These are phyloP conservation scores for Botryosphaeria dothidea DNA, from an alignment of 2,329 filamentous ascomycete genomes.

Conservation along the genomic window DNA sequence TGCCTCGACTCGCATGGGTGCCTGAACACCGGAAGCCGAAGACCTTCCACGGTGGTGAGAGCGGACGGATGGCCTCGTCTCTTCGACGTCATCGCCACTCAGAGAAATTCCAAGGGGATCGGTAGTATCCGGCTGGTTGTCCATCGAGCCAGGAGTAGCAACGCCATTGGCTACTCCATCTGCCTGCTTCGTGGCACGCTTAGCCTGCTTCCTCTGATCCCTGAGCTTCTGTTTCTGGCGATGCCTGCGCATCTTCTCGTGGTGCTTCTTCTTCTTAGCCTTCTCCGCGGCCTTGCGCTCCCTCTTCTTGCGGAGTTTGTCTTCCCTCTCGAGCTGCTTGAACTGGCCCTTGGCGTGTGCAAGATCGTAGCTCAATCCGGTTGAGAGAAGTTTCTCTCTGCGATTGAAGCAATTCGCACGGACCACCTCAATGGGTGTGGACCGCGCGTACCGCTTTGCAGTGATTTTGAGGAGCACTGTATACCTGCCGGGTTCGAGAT, in stretches of 20 bases:
- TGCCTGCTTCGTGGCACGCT: constrained; percentile 21
- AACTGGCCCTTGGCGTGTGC: constrained; percentile 65
- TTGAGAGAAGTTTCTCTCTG: constrained; percentile 60
- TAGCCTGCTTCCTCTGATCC: constrained; percentile 39
- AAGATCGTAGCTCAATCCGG: constrained; percentile 69
- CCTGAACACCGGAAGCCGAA: constrained; percentile 10
- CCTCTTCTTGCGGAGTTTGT: constrained; percentile 40
- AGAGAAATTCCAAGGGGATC: constrained; percentile 16
- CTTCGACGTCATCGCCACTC: constrained; percentile 9
- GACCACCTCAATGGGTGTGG: constrained; percentile 67
- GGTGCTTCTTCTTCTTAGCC: constrained; percentile 37
- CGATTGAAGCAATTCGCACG: constrained; percentile 61
- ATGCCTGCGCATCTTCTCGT: constrained; percentile 36
- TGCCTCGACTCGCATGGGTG: constrained; percentile 10
- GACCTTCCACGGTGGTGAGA: constrained; percentile 15
- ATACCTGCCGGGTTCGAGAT: constrained; percentile 72
- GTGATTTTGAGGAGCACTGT: constrained; percentile 72
- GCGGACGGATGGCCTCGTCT: constrained; percentile 5
- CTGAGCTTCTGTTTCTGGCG: constrained; percentile 40
- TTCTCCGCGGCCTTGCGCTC: constrained; percentile 39
- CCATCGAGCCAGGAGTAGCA: constrained; percentile 20
- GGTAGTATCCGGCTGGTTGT: not conserved
- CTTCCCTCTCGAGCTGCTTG: constrained; percentile 49
- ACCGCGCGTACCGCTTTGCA: constrained; percentile 48
- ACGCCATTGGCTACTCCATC: constrained; percentile 20